Base-by-base conservation (phyloP, 257 asterid species). In the Nyctanthes arbortristis region DNA sequence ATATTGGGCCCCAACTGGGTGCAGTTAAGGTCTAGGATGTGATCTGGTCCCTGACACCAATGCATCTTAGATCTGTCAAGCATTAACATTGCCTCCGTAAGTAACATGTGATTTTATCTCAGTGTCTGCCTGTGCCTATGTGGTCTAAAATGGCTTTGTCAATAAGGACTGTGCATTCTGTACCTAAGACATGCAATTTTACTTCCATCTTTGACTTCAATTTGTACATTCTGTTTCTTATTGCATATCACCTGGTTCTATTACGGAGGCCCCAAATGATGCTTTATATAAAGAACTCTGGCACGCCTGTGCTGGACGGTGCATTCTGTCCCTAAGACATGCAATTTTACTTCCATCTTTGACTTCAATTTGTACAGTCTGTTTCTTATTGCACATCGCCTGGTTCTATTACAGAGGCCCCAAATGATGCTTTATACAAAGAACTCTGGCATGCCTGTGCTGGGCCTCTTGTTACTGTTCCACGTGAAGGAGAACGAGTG, bases 361-460 rank as follows among this genome's bases (percentile, higher is more conserved):
- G 16, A 54, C 64, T 13, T 5, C 40, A 28, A 27, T 10, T 54
- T 52, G 20, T 20, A 14, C 64, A 33, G 14, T 49, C 30, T 33
- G 18, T 47, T n/a, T n/a, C 43, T 47, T 24, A n/a, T 65, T 40
- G 72, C 32, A 8, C 65, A 22, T 45, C 20, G n/a, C 45, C 9
- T 73, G 70, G 59, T 74, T 76, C 65, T 75, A 40, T 72, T 67
- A 47, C 80, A 93, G 98, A 88, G 61, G 61, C 76, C 33, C 40
- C 80, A 40, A 80, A 73, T 85, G 92, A 86, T 71, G 96, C 94
- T 57, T 69, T 93, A 74, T 91, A 80, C 73, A 84, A 84, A 82
- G 95, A 91, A 79, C 94, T 93, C 12, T 93, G 99, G 99, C 89
- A 87, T 82, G 96, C 97, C 60, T 93, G 99, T 81, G 99, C 99